Evolutionary conservation across 2,329 filamentous ascomycete genomes (phyloP).

Genomic region (Ceratocystis cubensis): DNA sequence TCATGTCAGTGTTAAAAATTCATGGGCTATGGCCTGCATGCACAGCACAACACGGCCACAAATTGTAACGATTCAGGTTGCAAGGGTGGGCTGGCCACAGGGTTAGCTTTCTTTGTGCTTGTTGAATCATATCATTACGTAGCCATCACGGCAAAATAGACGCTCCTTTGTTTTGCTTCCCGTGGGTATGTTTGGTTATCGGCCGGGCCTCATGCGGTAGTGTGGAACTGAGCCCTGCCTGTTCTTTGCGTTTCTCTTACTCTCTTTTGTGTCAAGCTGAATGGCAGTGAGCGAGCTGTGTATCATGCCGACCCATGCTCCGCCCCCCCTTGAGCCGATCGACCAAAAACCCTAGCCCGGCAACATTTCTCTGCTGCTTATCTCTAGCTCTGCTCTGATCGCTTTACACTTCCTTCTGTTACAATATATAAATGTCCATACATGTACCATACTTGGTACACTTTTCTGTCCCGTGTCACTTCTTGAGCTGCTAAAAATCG

Average conservation of each 20-base stretch:
- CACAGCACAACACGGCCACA: constrained; percentile 9
- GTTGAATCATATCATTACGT: not conserved
- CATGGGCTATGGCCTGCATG: not conserved
- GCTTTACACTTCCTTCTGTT: constrained; percentile 4
- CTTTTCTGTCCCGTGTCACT: not conserved
- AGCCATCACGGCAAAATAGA: not conserved
- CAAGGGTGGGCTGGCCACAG: not conserved
- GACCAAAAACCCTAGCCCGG: not conserved
- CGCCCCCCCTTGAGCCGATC: not conserved
- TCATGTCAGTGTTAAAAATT: not conserved
- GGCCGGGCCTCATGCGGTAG: constrained; percentile 1
- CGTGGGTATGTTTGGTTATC: not conserved
- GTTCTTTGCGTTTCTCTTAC: not conserved
- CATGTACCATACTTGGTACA: not conserved
- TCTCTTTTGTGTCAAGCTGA: not conserved
- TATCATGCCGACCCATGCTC: constrained; percentile 10
- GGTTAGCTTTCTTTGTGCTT: not conserved
- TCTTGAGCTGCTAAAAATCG: not conserved
- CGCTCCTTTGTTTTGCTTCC: not conserved
- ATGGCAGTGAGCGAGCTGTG: not conserved
- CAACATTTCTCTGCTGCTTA: not conserved
- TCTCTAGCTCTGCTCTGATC: not conserved
- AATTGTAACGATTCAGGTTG: not conserved
- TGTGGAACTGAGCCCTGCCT: not conserved
- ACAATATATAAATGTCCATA: not conserved